Evolutionary conservation across 2,329 filamentous ascomycete species (phyloP).

Genomic region (Aspergillus sp.): DNA sequence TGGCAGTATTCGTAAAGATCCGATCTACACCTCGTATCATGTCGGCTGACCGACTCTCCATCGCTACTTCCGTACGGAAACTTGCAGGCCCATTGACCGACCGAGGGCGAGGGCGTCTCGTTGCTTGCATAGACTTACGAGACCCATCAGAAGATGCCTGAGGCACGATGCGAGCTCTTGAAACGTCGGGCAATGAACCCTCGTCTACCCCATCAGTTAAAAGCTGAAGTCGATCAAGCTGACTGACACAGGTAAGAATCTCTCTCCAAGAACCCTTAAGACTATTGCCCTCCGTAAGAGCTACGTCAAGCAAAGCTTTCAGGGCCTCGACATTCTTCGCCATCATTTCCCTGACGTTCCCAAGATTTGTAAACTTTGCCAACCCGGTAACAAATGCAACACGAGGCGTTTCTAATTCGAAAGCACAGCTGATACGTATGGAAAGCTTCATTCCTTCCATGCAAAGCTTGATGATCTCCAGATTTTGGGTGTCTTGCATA

Average conservation of each 20-base stretch:
- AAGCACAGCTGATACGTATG: slow-evolving; percentile 87
- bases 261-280: slow-evolving; percentile 92
- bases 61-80: slow-evolving; percentile 74
- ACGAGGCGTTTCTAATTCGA: slow-evolving; percentile 86
- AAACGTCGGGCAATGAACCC: slow-evolving; percentile 84
- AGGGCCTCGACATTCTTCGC: slow-evolving; percentile 95
- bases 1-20: slow-evolving; percentile 95
- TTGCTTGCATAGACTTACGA: slow-evolving; percentile 61
- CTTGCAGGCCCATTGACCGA: slow-evolving; percentile 46
- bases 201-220: slow-evolving; percentile 94
- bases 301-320: slow-evolving; percentile 85
- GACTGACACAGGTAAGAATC: slow-evolving; percentile 88
- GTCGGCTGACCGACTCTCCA: slow-evolving; percentile 87
- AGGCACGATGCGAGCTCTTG: slow-evolving; percentile 69
- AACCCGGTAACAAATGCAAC: slow-evolving; percentile 93
- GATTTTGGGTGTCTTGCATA: slow-evolving; percentile 87
- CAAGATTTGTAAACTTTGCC: slow-evolving; percentile 90
- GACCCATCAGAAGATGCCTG: slow-evolving; percentile 51
- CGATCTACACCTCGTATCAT: slow-evolving; percentile 89
- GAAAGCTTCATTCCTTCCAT: slow-evolving; percentile 94
- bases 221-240: slow-evolving; percentile 89
- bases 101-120: slow-evolving; percentile 45
- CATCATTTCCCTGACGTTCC: slow-evolving; percentile 91
- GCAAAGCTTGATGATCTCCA: slow-evolving; percentile 86
- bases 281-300: slow-evolving; percentile 85